Conservation (phyloP, 2,329 filamentous ascomycete species). For the Fusarium albosuccineum region DNA sequence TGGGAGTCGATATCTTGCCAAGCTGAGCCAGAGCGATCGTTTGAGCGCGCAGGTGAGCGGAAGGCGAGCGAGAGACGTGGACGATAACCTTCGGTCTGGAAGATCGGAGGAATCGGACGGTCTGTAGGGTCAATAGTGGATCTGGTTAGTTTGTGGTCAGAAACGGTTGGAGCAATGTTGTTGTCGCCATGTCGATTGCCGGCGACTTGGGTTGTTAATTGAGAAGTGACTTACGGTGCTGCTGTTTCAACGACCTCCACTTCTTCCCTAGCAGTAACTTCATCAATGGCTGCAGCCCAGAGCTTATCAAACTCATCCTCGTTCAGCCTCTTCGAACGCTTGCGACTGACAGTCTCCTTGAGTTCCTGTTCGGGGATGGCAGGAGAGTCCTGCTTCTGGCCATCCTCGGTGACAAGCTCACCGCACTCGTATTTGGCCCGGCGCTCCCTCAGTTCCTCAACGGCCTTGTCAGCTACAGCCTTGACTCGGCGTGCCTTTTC, state of each 20-base stretch:
- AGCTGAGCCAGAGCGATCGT: slow-evolving; percentile 80
- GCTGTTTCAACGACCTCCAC: slow-evolving; percentile 60
- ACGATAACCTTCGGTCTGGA: slow-evolving; percentile 76
- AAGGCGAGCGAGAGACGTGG: slow-evolving; percentile 91
- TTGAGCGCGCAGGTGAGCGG: slow-evolving; percentile 85
- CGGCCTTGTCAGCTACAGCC: slow-evolving; percentile 86
- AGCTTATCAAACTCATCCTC: slow-evolving; percentile 93
- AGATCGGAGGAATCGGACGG: slow-evolving; percentile 72
- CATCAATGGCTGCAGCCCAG: slow-evolving; percentile 79
- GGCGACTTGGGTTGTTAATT: slow-evolving; percentile 26
- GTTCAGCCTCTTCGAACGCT: slow-evolving; percentile 85
- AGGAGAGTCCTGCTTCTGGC: slow-evolving; percentile 70
- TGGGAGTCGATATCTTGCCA: slow-evolving; percentile 90
- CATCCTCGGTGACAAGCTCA: slow-evolving; percentile 72
- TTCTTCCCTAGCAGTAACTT: slow-evolving; percentile 74
- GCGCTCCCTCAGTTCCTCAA: slow-evolving; percentile 87
- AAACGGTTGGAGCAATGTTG: slow-evolving; percentile 50
- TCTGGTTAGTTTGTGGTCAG: slow-evolving; percentile 89
- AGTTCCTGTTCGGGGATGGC: slow-evolving; percentile 77
- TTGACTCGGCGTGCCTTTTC: slow-evolving; percentile 91
- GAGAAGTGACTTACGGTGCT: slow-evolving; percentile 65
- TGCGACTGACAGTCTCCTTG: slow-evolving; percentile 80
- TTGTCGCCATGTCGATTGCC: slow-evolving; percentile 33
- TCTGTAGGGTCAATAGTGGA: slow-evolving; percentile 79
- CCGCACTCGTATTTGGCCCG: slow-evolving; percentile 94